Evolutionary conservation across 352 stramenopile species (phyloP).

Genomic region (Thraustotheca clavata): DNA sequence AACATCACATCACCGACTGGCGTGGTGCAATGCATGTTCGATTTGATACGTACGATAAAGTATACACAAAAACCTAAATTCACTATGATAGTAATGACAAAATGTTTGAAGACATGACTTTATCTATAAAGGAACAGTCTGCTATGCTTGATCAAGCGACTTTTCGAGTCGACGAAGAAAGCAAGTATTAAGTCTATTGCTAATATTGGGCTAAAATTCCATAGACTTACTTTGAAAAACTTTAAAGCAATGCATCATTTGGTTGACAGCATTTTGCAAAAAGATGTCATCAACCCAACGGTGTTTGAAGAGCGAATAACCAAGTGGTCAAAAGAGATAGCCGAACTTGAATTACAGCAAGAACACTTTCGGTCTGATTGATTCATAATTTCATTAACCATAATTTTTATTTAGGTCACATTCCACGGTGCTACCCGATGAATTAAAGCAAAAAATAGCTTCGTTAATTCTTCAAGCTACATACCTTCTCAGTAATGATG

Average conservation of each 20-base stretch:
- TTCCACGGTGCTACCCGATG: constrained; percentile 1
- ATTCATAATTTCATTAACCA: background rate
- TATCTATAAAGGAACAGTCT: background rate
- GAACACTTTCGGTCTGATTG: constrained; percentile 9
- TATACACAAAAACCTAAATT: too few species aligned
- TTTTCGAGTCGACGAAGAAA: background rate
- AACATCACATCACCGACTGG: background rate
- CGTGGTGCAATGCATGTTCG: background rate
- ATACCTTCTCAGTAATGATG: background rate
- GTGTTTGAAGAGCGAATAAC: constrained; percentile 1
- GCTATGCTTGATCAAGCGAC: background rate
- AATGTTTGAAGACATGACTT: background rate
- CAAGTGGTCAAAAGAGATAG: background rate
- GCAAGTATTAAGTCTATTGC: background rate
- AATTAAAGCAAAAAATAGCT: background rate
- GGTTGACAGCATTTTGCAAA: background rate
- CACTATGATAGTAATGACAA: too few species aligned
- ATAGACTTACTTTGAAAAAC: constrained; percentile 12
- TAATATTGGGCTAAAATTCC: background rate
- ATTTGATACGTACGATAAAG: background rate
- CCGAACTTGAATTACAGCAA: constrained; percentile 3
- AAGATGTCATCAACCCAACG: background rate
- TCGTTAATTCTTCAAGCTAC: background rate
- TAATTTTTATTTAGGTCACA: background rate
- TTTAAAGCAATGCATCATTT: constrained; percentile 7